Percentiles rank a stretch among this genome's conserved stretches.
These are phyloP conservation scores for Pseudoneurospora amorphoporcata DNA, from an alignment of 495 filamentous ascomycete genomes.

Conservation along the genomic window DNA sequence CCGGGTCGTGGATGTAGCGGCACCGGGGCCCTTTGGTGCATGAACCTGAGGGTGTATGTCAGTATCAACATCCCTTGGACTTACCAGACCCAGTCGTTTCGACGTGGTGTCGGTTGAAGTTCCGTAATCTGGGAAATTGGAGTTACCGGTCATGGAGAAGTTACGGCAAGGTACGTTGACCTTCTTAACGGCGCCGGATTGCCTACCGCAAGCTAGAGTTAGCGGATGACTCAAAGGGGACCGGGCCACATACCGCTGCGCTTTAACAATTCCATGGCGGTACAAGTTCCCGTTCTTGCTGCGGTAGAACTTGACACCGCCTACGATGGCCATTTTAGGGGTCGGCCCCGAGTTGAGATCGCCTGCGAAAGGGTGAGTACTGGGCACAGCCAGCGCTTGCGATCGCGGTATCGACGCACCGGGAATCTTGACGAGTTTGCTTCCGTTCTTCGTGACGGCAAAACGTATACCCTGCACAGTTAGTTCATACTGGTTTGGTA, in stretches of 20 bases:
- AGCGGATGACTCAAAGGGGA: slow-evolving; percentile 7
- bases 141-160: slow-evolving; percentile 86
- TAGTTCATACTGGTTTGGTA: slow-evolving; percentile 48
- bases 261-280: slow-evolving; percentile 58
- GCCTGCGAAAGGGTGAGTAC: slow-evolving; percentile 45
- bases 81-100: slow-evolving; percentile 17
- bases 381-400: slow-evolving; percentile 5
- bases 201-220: slow-evolving; percentile 16
- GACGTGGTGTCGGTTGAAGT: slow-evolving; percentile 17
- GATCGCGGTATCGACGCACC: slow-evolving; percentile 38
- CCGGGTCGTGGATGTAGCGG: slow-evolving; percentile 73
- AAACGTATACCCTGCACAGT: slow-evolving; percentile 69
- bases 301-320: slow-evolving; percentile 76
- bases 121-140: slow-evolving; percentile 31
- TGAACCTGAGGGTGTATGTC: slow-evolving; percentile 47
- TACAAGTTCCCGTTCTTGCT: slow-evolving; percentile 90
- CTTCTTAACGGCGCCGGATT: slow-evolving; percentile 49
- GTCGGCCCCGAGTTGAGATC: slow-evolving; percentile 56
- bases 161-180: slow-evolving; percentile 72
- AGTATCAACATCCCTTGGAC: slow-evolving; percentile 19
- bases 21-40: slow-evolving; percentile 74
- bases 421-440: slow-evolving; percentile 67
- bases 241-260: slow-evolving; percentile 47
- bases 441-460: slow-evolving; percentile 63
- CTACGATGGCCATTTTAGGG: slow-evolving; percentile 67